Conservation (phyloP, 768 basidiomycete genomes). For the Russula sp. region DNA sequence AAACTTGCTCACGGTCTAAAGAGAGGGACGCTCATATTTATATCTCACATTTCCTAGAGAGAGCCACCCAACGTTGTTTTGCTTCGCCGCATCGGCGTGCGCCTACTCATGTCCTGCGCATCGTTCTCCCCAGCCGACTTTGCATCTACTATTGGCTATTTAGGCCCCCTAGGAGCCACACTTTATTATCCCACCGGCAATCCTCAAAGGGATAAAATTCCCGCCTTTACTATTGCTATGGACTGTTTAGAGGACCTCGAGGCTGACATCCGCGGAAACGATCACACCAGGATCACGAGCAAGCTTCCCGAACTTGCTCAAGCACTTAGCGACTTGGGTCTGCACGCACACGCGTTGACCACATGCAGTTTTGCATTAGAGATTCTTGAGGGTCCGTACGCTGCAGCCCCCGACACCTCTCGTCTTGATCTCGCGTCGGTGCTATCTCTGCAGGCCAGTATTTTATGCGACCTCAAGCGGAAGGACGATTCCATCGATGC, state of each 20-base stretch:
- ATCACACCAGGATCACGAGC: neutral
- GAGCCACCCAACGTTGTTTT: neutral
- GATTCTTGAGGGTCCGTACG: neutral
- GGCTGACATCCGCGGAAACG: neutral
- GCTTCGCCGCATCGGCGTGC: slow-evolving; percentile 5
- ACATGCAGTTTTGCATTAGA: slow-evolving; percentile 3
- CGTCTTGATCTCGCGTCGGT: neutral
- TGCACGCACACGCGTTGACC: neutral
- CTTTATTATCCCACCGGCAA: slow-evolving; percentile 15
- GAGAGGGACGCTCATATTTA: neutral
- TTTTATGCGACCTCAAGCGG: slow-evolving; percentile 6
- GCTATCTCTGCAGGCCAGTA: slow-evolving; percentile 5
- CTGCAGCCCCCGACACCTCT: neutral
- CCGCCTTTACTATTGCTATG: slow-evolving; percentile 5
- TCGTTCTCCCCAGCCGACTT: slow-evolving; percentile 10
- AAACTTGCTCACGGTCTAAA: neutral
- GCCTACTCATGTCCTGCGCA: slow-evolving; percentile 12
- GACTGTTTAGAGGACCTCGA: slow-evolving; percentile 4
- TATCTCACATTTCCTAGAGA: neutral
- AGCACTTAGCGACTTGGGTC: slow-evolving; percentile 15
- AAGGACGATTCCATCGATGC: slow-evolving; percentile 2
- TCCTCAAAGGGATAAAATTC: neutral
- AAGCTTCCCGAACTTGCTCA: slow-evolving; percentile 7
- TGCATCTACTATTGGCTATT: slow-evolving; percentile 8
- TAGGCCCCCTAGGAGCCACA: neutral